Base-by-base conservation (phyloP, 371 early-diverging fungal species). In the Apophysomyces trapeziformis region DNA sequence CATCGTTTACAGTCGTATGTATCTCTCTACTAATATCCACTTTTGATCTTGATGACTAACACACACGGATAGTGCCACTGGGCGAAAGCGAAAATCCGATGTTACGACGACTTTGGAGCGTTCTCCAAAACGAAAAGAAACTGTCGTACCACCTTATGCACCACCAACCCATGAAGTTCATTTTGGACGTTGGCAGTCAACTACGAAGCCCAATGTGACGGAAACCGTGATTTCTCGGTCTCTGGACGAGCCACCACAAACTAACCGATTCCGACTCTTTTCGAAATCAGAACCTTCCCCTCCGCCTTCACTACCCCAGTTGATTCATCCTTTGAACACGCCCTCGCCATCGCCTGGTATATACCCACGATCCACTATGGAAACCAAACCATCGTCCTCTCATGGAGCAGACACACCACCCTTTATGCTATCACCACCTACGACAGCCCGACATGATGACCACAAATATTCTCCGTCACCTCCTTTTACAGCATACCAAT, bases 1-100 rank as follows among this genome's bases (percentile, higher is more conserved):
- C 75, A 71, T 47, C 57, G 73, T 13, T 38, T 67, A 35, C 68
- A 70, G 21, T 47, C 67, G 72, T 72, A 72, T 26, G 67, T 68
- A 18, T 7, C 9, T 21, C 2, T 18, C 8, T 16, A 3, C 62
- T 9, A 14, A 5, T 59, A 60, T 60, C 9, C 16, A 18, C 9
- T 50, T 18, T 50, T 26, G 21, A n/a, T 26, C 21, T 50, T 18
- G 18, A 21, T 8, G 21, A 18, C 21, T 9, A 50, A 50, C 21
- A 18, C 21, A 2, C 8, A 21, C 21, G 32, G 32, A 26, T 50
- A 50, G 54, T 4, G 54, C 21, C 18, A 50, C 21, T 21, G 54
- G 54, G 16, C 3, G 54, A 9, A 50, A 50, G 21, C 54, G 54
- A 18, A 50, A 50, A 50, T 18, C 54, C n/a, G 54, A 50, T 50